These are phyloP conservation scores for Rhodofomes roseus DNA, from an alignment of 1,284 basidiomycete species.

Conservation along the genomic window DNA sequence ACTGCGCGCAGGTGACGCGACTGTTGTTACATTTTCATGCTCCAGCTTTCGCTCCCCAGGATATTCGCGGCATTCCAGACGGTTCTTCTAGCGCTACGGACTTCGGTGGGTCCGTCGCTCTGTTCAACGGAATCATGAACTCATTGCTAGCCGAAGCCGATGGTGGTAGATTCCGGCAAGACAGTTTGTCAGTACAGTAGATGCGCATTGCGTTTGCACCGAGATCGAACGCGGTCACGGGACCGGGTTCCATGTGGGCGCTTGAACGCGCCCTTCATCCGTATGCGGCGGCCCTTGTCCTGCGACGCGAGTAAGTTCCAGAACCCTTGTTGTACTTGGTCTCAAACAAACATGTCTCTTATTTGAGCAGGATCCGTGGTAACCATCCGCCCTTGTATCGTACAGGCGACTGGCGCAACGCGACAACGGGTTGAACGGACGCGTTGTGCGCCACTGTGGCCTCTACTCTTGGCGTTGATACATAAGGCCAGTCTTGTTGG, in stretches of 20 bases:
- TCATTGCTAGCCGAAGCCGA: too few species aligned
- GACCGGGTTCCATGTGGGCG: neutral
- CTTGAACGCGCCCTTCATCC: neutral
- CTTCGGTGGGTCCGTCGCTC: too few species aligned
- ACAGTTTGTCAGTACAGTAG: too few species aligned
- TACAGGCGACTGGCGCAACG: too few species aligned
- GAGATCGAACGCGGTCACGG: neutral
- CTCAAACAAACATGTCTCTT: neutral
- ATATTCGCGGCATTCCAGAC: neutral
- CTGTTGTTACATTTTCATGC: neutral
- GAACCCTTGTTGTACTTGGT: neutral
- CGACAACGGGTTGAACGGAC: too few species aligned
- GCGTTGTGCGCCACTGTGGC: too few species aligned
- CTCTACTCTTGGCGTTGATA: too few species aligned
- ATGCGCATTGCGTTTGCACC: neutral
- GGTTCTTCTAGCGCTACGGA: neutral
- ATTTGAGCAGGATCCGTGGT: neutral
- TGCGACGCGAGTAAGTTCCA: neutral
- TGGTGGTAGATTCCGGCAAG: too few species aligned
- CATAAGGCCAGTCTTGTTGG: too few species aligned
- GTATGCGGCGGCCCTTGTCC: neutral
- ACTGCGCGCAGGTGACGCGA: neutral
- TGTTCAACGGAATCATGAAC: too few species aligned
- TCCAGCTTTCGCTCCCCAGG: too few species aligned
- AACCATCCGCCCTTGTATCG: too few species aligned